phyloP scores from a whole-genome alignment of 805 yeast species.

The Debaryomyces tyrocola region DNA sequence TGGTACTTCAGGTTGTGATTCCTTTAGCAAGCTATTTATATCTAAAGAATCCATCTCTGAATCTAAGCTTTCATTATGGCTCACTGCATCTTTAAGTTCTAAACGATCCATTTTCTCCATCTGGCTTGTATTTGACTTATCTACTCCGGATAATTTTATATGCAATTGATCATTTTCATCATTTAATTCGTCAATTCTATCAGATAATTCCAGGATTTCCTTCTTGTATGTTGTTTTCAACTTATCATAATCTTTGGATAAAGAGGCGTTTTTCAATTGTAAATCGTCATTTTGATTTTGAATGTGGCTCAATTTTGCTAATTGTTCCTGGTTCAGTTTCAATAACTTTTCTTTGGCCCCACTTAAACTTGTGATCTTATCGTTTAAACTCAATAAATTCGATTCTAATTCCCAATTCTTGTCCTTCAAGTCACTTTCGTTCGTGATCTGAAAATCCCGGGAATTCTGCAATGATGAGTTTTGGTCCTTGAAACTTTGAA shows the following conservation, averaged over 20 bases:
- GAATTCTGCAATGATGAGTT: constrained; percentile 33
- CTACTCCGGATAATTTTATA: constrained; percentile 1
- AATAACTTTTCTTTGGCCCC: constrained; percentile 40
- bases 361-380: constrained; percentile 40
- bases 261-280: constrained; percentile 37
- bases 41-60: constrained; percentile 34
- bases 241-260: constrained; percentile 38
- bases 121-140: neutral
- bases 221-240: constrained; percentile 34
- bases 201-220: constrained; percentile 50
- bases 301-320: constrained; percentile 21
- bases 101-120: neutral
- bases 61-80: neutral
- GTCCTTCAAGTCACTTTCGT: constrained; percentile 55
- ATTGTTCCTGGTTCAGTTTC: constrained; percentile 32
- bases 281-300: constrained; percentile 52
- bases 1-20: constrained; percentile 22
- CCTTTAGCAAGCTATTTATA: constrained; percentile 32
- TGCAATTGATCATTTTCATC: constrained; percentile 67
- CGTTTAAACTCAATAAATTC: constrained; percentile 45
- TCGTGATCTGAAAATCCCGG: constrained; percentile 31
- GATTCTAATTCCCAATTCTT: constrained; percentile 66
- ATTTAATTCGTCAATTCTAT: constrained; percentile 57
- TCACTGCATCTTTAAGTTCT: neutral
- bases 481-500: constrained; percentile 37